Conservation (phyloP, 805 yeast species). For the Ascoidea asiatica region DNA sequence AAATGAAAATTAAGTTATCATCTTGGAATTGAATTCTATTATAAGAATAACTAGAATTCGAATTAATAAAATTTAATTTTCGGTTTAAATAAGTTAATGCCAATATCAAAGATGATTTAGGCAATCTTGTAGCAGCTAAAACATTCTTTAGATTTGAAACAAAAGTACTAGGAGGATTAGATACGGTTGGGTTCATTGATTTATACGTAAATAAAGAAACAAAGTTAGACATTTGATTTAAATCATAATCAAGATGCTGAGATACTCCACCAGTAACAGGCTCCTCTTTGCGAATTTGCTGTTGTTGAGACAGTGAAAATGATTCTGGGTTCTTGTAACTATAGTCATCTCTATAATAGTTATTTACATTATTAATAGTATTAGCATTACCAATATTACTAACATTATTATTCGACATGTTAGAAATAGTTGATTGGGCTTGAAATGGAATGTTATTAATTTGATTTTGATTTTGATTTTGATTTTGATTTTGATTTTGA, state of each 20-base stretch:
- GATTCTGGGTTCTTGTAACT: not conserved
- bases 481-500: not conserved
- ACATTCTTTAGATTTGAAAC: slow-evolving; percentile 23
- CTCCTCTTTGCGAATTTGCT: not conserved
- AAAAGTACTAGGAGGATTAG: slow-evolving; percentile 16
- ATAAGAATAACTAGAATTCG: slow-evolving; percentile 20
- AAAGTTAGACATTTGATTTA: slow-evolving; percentile 68
- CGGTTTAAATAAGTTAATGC: slow-evolving; percentile 71
- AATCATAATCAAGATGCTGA: slow-evolving; percentile 66
- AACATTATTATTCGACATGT: not conserved
- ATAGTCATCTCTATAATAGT: not conserved
- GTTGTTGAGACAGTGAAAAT: not conserved
- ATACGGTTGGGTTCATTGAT: slow-evolving; percentile 37
- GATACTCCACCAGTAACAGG: slow-evolving; percentile 56
- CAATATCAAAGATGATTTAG: slow-evolving; percentile 67
- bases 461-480: not conserved
- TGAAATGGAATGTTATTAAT: not conserved
- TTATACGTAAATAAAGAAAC: slow-evolving; percentile 63
- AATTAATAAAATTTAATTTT: slow-evolving; percentile 30
- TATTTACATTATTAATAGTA: not conserved
- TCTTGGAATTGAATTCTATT: slow-evolving; percentile 17
- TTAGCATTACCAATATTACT: not conserved
- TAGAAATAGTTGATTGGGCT: not conserved
- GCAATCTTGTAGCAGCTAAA: slow-evolving; percentile 76
- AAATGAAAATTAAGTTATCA: slow-evolving; percentile 31